Base-by-base conservation (phyloP, 2,329 filamentous ascomycete genomes). In the Drechslera avenae region DNA sequence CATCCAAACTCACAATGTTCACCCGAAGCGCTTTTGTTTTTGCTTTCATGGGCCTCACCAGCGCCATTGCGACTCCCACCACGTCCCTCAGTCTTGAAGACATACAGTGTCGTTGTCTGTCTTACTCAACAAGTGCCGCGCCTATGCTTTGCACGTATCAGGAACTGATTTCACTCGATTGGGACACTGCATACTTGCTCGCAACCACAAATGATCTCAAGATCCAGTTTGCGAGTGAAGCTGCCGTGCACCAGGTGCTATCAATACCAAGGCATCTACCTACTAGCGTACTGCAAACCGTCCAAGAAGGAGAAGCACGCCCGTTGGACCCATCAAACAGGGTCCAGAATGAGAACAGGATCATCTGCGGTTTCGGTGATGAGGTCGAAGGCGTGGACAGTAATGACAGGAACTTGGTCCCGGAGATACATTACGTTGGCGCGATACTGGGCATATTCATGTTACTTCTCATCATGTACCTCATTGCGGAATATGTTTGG, bases 101-200 rank as follows among this genome's bases (percentile, higher is more conserved):
- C 30, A 46, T 69, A 2, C 53, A 61, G 32, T 69, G 66, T 41
- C 60, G 60, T 39, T 69, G 66, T 39, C 39, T 69, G 0, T 59
- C 63, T 17, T 63, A 66, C 42, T 60, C 59, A 6, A 51, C 58
- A 9, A 52, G 56, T 28, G 49, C 60, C 14, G 45, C 41, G 30
- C 63, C 65, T 9, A 56, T 50, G 1, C 23, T 56, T 8, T 69
- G 66, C 60, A 54, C 57, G 4, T 56, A 63, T 32, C 43, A 64
- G 18, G 57, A 57, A 35, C 56, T 60, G 1, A 58, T 63, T 17
- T 50, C 52, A 1, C 56, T 68, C 5, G 56, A 60, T 46, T 69
- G 65, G 65, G 36, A 57, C 13, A 54, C 59, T 0, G 66, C 66
- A 5, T 57, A 57, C n/a, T 49, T 46, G 0, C 54, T 68, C 10